Evolutionary conservation across 805 yeast species (phyloP).

Genomic region (Nematodospora valgi): DNA sequence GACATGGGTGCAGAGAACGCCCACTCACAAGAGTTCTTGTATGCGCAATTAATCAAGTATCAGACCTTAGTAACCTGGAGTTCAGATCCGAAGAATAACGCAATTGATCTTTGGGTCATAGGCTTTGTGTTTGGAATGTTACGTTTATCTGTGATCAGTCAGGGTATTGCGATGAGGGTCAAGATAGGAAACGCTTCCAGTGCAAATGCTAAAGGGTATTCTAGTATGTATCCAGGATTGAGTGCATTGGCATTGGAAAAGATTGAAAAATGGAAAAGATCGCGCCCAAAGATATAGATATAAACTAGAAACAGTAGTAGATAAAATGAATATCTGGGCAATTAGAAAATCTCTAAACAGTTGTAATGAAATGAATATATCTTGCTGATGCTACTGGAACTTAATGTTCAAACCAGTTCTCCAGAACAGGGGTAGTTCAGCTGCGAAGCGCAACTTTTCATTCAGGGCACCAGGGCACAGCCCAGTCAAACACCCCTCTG

Average conservation of each 20-base stretch:
- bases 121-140: slow-evolving; percentile 56
- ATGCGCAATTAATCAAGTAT: slow-evolving; percentile 26
- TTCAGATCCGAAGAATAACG: slow-evolving; percentile 38
- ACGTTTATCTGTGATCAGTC: slow-evolving; percentile 54
- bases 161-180: slow-evolving; percentile 58
- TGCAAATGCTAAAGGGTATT: slow-evolving; percentile 44
- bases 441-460: too few relatives aligned
- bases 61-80: slow-evolving; percentile 26
- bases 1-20: slow-evolving; percentile 32
- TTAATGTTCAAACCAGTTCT: too few relatives aligned
- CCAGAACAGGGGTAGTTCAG: too few relatives aligned
- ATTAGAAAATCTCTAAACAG: too few relatives aligned
- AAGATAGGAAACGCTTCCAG: slow-evolving; percentile 52
- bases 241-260: slow-evolving; percentile 26
- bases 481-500: too few relatives aligned
- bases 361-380: too few relatives aligned
- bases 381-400: too few relatives aligned
- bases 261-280: slow-evolving; percentile 11
- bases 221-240: slow-evolving; percentile 29
- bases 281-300: too few relatives aligned
- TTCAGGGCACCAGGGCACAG: too few relatives aligned
- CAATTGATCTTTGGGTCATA: slow-evolving; percentile 44
- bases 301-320: neutral
- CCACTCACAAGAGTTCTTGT: slow-evolving; percentile 16
- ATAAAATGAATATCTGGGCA: slow-evolving; percentile 1